A percentile compares a stretch with the other conserved stretches of the same genome.
Evolutionary conservation across 2,329 filamentous ascomycete genomes (phyloP).

Genomic region (Colletotrichum agaves): DNA sequence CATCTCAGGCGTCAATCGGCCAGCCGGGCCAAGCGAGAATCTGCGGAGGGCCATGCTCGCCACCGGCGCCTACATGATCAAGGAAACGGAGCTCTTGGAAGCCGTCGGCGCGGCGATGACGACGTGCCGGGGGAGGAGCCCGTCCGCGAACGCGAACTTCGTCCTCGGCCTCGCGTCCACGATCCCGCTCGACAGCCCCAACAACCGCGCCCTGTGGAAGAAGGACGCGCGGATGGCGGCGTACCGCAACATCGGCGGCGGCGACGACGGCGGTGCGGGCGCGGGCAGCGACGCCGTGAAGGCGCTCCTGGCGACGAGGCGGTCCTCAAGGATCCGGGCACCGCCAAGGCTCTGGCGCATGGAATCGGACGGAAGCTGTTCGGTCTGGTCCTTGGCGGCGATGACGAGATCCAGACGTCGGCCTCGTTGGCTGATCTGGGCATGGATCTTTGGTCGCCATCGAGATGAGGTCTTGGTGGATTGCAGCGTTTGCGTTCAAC

Average conservation of each 20-base stretch:
- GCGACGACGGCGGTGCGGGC: background rate
- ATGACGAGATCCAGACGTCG: constrained; percentile 25
- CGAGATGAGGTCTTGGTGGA: constrained; percentile 41
- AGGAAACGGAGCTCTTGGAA: constrained; percentile 37
- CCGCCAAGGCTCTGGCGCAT: background rate
- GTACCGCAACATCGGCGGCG: constrained; percentile 39
- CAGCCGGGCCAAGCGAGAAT: constrained; percentile 45
- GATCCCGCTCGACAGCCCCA: constrained; percentile 27
- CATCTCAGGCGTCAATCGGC: constrained; percentile 46
- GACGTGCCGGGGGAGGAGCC: background rate
- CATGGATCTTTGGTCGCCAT: constrained; percentile 40
- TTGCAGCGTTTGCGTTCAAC: constrained; percentile 37
- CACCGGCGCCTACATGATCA: constrained; percentile 28
- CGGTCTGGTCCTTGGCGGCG: constrained; percentile 31
- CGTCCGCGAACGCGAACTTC: background rate
- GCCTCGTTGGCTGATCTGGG: constrained; percentile 35
- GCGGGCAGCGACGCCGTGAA: constrained; percentile 42
- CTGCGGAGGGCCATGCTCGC: constrained; percentile 20
- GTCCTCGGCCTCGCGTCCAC: constrained; percentile 38
- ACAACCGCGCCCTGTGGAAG: constrained; percentile 38
- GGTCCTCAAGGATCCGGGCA: background rate
- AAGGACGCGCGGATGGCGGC: constrained; percentile 41
- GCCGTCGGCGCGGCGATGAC: background rate
- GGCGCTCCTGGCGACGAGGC: background rate
- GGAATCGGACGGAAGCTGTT: constrained; percentile 38